Base-by-base conservation (phyloP, 208 protist genomes). In the Leishmania amazonensis region DNA sequence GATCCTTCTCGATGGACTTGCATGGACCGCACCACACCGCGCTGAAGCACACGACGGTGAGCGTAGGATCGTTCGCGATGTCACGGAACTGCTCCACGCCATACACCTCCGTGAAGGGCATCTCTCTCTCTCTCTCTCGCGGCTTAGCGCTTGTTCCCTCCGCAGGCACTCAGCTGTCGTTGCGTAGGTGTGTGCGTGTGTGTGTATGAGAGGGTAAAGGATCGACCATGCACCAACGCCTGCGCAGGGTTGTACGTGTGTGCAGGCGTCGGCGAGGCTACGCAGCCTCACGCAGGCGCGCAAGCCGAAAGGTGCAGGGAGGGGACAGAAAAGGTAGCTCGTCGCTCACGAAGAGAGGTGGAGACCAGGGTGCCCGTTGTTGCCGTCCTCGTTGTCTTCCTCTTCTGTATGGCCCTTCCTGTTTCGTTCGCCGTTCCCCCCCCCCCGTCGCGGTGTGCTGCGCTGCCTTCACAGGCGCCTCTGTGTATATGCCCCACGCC, bases 1-100 rank as follows among this genome's bases (percentile, higher is more conserved):
- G 79, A 49, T 91, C 81, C 62, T 89, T 91, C 78, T 95, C 88
- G 53, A 96, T 94, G 3, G 87, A 88, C 74, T 95, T 93, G 85
- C 93, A 97, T 13, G 92, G 92, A 8, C 91, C 92, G 76, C 94
- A 96, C 94, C 93, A 95, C 53, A 96, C 87, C 7, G 93, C 93
- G 31, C 89, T 91, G 78, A 96, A 96, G 88, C 90, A 96, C 60
- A 89, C 87, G 3, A 97, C 89, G 19, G 89, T 96, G 51, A 95
- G 76, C 11, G 40, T 81, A 2, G 84, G 65, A 24, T 90, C 76
- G 78, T 90, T 95, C 70, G 94, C 91, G 28, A 96, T 57, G 0
- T 94, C 87, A 31, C 92, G 87, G 84, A 97, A 95, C 68, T 94
- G 88, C 74, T 94, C 87, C 35, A 91, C 90, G 7, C 90, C 87